Evolutionary conservation across 2,329 filamentous ascomycete species (phyloP).

Genomic region (Ploettnerulaceae sp.): DNA sequence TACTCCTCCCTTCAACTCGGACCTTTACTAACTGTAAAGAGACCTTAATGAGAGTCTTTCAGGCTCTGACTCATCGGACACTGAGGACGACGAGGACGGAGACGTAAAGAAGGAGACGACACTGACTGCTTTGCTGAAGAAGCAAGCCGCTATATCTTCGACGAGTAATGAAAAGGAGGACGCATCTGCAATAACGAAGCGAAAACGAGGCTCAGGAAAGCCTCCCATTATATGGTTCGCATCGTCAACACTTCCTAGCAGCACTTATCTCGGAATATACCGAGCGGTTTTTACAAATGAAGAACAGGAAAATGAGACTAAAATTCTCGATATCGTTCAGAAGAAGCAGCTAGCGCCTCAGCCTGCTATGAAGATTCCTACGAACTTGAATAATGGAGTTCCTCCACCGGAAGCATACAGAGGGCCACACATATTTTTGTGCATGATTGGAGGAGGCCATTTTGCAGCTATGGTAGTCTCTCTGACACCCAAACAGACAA

Average conservation of each 20-base stretch:
- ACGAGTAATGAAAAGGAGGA: conserved; percentile 43
- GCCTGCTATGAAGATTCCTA: conserved; percentile 41
- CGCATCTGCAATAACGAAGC: conserved; percentile 42
- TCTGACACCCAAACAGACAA: conserved; percentile 72
- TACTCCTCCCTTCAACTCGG: not conserved
- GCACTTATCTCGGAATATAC: conserved; percentile 82
- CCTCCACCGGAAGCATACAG: conserved; percentile 53
- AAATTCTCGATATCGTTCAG: conserved; percentile 63
- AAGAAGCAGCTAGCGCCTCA: conserved; percentile 72
- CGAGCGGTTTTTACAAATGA: conserved; percentile 69
- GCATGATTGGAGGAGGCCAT: conserved; percentile 97
- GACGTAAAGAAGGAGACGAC: conserved; percentile 59
- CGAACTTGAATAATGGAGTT: conserved; percentile 53
- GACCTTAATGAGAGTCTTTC: conserved; percentile 89
- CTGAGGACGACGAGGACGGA: conserved; percentile 52
- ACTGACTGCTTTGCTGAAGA: conserved; percentile 72
- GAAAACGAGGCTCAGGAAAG: conserved; percentile 55
- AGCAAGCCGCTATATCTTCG: conserved; percentile 67
- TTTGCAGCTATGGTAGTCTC: conserved; percentile 97
- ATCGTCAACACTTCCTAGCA: conserved; percentile 67
- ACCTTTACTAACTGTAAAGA: conserved; percentile 15
- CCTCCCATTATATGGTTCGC: conserved; percentile 81
- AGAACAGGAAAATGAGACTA: conserved; percentile 60
- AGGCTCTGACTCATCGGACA: conserved; percentile 70
- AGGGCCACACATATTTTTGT: conserved; percentile 86